Percentiles rank a stretch among this genome's conserved stretches.
Evolutionary conservation across 768 basidiomycete genomes (phyloP).

Genomic region (Myochromella boudieri): DNA sequence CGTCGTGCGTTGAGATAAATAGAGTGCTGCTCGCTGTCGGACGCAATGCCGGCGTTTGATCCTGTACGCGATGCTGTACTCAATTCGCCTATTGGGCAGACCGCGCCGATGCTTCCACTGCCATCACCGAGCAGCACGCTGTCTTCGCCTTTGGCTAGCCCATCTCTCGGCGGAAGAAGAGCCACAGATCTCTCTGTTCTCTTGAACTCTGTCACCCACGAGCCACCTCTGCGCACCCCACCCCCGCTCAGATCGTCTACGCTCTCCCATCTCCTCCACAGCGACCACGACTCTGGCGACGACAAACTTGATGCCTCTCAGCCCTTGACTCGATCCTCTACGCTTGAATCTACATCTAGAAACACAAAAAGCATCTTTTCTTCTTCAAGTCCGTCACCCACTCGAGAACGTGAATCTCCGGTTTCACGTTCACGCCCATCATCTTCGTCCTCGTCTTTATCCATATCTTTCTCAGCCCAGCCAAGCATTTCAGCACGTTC

Average conservation of each 20-base stretch:
- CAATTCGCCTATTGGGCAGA: constrained; percentile 64
- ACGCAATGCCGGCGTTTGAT: constrained; percentile 73
- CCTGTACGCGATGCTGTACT: constrained; percentile 86
- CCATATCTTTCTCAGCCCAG: constrained; percentile 17
- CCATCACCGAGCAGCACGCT: constrained; percentile 23
- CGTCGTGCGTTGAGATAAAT: constrained; percentile 10
- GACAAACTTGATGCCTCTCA: constrained; percentile 32
- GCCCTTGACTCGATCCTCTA: constrained; percentile 27
- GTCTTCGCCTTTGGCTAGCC: constrained; percentile 42
- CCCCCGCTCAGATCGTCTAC: constrained; percentile 42
- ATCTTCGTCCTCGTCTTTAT: constrained; percentile 34
- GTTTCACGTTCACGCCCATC: constrained; percentile 33
- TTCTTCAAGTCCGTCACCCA: constrained; percentile 24
- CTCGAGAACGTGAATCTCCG: constrained; percentile 28
- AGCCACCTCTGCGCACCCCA: constrained; percentile 23
- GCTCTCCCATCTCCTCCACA: constrained; percentile 40
- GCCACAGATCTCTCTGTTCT: constrained; percentile 79
- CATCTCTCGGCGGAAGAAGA: constrained; percentile 53
- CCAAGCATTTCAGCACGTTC: constrained; percentile 12
- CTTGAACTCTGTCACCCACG: constrained; percentile 60
- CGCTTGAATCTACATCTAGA: constrained; percentile 17
- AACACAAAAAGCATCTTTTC: constrained; percentile 20
- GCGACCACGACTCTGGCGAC: constrained; percentile 24
- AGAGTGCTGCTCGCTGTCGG: constrained; percentile 18
- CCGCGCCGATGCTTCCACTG: constrained; percentile 27